Conservation (phyloP, 306 rosid species). For the Purshia tridentata region DNA sequence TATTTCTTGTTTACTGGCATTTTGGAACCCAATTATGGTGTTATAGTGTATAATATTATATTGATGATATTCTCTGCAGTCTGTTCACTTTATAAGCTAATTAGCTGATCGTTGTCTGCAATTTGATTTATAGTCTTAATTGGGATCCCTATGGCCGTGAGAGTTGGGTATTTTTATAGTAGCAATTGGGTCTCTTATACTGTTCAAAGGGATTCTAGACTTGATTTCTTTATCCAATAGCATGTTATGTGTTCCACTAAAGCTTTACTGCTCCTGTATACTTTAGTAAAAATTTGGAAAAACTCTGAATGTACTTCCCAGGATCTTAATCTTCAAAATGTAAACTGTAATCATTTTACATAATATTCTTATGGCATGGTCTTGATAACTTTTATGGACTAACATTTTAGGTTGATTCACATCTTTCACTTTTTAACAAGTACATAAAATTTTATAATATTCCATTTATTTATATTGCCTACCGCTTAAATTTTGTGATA, state of each 20-base stretch:
- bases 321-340: background rate
- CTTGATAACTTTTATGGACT: background rate
- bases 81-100: no score
- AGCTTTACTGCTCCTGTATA: background rate
- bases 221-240: background rate
- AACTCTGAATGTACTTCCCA: background rate
- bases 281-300: background rate
- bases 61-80: no score
- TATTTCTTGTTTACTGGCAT: no score
- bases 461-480: background rate
- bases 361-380: background rate
- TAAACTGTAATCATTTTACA: background rate
- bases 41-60: no score
- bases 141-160: background rate
- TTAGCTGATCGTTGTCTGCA: background rate
- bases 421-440: background rate
- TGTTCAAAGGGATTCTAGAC: background rate
- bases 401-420: background rate
- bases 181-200: background rate
- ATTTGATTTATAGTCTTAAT: background rate
- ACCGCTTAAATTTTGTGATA: background rate
- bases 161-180: background rate
- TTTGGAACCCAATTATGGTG: no score
- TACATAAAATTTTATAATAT: background rate
- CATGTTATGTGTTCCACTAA: background rate